Percentiles rank a stretch among this genome's conserved stretches.
phyloP scores from a whole-genome alignment of 1,284 basidiomycete genomes.

The Ceratobasidium papillatum region DNA sequence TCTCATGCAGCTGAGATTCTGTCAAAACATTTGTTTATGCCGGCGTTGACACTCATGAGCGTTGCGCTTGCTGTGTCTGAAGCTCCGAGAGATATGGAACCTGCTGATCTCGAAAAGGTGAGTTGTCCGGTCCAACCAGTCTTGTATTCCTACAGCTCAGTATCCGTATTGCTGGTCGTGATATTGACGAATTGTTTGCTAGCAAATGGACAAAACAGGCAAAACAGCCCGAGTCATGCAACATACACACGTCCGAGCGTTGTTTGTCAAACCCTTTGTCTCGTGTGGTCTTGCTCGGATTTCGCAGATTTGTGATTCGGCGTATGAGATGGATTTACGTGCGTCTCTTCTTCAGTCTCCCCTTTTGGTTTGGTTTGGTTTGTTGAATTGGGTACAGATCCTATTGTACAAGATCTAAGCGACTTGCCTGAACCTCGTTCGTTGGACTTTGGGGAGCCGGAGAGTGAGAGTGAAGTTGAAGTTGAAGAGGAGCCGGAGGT shows the following conservation, averaged over 20 bases:
- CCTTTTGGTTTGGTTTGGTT: neutral
- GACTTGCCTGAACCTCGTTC: constrained; percentile 1
- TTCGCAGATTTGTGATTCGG: constrained; percentile 8
- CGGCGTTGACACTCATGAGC: neutral
- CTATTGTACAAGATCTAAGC: constrained; percentile 13
- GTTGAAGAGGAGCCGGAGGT: neutral
- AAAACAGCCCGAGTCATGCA: constrained; percentile 19
- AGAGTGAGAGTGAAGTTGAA: constrained; percentile 9
- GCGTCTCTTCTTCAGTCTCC: constrained; percentile 10
- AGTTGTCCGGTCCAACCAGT: too few relatives aligned
- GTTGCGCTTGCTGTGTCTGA: neutral
- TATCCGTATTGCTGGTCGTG: neutral
- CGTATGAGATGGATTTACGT: constrained; percentile 11
- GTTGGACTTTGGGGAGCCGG: constrained; percentile 4
- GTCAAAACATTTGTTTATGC: constrained; percentile 1
- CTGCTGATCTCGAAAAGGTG: neutral
- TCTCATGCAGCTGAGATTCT: constrained; percentile 13
- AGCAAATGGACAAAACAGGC: constrained; percentile 24
- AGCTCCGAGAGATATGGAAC: neutral
- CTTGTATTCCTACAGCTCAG: too few relatives aligned
- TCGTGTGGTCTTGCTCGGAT: constrained; percentile 8
- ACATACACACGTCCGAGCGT: constrained; percentile 21
- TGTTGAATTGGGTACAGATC: neutral
- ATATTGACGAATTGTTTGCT: neutral
- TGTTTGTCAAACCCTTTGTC: constrained; percentile 22